Evolutionary conservation across 495 filamentous ascomycete genomes (phyloP), one percentile per base, ranked within the genome.

Genomic region (Penicillium flavigenum): DNA sequence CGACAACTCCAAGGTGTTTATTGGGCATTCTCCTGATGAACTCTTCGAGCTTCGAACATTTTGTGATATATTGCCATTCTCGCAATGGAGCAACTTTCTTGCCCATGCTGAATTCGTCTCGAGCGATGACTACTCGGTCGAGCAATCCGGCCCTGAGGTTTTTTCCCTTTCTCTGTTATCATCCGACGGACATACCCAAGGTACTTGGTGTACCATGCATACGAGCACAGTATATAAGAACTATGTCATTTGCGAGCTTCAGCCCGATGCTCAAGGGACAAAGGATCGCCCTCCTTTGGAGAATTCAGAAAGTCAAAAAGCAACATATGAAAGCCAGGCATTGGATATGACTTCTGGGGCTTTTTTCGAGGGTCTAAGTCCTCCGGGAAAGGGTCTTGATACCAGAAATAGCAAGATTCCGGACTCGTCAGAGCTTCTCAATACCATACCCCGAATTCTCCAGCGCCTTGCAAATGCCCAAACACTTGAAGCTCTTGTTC

Each of bases 201-300:
- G 88, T 64, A 65, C 93, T 6, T 95, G 91, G 91, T 94, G 91
- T 69, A 90, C 89, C 22, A 88, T 95, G 68, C 91, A 96, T 69
- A 81, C 86, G 26, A 86, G 82, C 54, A 73, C 80, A 26, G 66
- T 68, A 0, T 83, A 88, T 58, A 71, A 79, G 19, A 67, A 71
- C 0, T 83, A 89, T 29, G 75, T 94, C 24, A 88, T 96, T 22
- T 95, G 90, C 74, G 92, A 96, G 62, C 88, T 96, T 58, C 91
- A 96, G 68, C 75, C 88, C 4, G 87, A 92, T 26, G 82, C 79
- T 49, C 74, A 79, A 34, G 9, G 87, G 12, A 52, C 36, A n/a
- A 31, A 19, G 9, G 85, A 8, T 11, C n/a, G 27, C 4, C 5
- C 32, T 19, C 14, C 38, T 14, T n/a, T 47, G 7, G 12, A 86